Conservation (phyloP, 345 rosid species). For the Salix viminalis region DNA sequence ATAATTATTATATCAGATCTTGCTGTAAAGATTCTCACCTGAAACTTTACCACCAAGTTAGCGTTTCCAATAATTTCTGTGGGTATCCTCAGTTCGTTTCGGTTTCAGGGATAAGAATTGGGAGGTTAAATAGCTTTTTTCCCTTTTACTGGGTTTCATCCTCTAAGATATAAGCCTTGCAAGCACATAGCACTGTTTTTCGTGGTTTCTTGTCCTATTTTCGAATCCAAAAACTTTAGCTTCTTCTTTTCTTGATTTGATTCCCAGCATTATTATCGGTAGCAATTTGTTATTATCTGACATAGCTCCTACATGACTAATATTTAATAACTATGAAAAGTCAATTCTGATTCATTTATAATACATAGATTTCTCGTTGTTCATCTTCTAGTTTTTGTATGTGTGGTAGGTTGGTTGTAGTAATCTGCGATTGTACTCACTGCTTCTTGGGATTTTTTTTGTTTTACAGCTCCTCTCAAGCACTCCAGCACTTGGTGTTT, state of each 20-base stretch:
- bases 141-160: not conserved
- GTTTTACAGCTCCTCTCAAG: constrained; percentile 43
- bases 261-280: not conserved
- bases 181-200: not conserved
- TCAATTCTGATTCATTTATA: no score
- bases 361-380: not conserved
- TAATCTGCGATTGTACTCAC: constrained; percentile 1
- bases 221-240: not conserved
- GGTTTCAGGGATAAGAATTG: no score
- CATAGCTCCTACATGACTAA: not conserved
- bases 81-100: not conserved
- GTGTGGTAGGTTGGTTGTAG: not conserved
- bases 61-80: not conserved
- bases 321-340: not conserved
- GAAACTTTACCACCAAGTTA: not conserved
- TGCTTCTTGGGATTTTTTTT: constrained; percentile 5
- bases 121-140: no score
- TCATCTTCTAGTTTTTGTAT: not conserved
- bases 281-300: not conserved
- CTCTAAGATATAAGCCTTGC: not conserved
- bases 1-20: not conserved
- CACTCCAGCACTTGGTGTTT: constrained; percentile 68
- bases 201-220: not conserved
- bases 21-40: not conserved
- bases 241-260: not conserved